Percentiles rank a stretch among this genome's conserved stretches.
Conservation (phyloP, 768 basidiomycete genomes). For the Psilocybe cubensis region DNA sequence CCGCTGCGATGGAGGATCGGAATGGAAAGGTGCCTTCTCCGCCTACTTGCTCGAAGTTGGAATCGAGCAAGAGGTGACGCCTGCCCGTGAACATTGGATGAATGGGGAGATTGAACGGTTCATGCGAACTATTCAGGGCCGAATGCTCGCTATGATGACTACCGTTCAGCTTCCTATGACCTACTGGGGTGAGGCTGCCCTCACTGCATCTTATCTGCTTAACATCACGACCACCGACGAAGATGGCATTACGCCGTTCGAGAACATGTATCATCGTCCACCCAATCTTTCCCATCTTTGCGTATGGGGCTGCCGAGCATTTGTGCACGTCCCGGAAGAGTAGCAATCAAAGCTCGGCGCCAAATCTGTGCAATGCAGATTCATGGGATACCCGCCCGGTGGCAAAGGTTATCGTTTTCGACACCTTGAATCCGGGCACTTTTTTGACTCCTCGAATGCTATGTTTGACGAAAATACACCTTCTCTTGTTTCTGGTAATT, state of each 20-base stretch:
- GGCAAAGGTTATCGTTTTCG: too few species aligned
- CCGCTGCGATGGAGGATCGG: too few species aligned
- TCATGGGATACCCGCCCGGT: too few species aligned
- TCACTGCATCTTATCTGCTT: background rate
- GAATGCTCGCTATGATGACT: background rate
- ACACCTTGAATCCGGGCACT: too few species aligned
- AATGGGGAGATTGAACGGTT: constrained; percentile 15
- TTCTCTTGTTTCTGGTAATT: too few species aligned
- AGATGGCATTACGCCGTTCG: constrained; percentile 4
- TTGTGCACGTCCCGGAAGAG: constrained; percentile 12
- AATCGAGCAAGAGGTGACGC: constrained; percentile 4
- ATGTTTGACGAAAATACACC: constrained; percentile 18
- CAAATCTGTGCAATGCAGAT: constrained; percentile 14
- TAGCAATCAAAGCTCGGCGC: constrained; percentile 11
- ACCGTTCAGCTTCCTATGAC: background rate
- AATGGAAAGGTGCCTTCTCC: too few species aligned
- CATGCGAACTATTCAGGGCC: constrained; percentile 6
- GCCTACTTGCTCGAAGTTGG: too few species aligned
- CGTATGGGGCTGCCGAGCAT: too few species aligned
- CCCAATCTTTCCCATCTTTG: too few species aligned
- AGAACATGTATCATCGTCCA: too few species aligned
- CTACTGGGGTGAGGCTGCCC: constrained; percentile 18
- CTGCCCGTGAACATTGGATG: constrained; percentile 15
- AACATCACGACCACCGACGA: too few species aligned
- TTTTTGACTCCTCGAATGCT: constrained; percentile 11